Conservation (phyloP, 495 filamentous ascomycete species). For the Monascus purpureus region DNA sequence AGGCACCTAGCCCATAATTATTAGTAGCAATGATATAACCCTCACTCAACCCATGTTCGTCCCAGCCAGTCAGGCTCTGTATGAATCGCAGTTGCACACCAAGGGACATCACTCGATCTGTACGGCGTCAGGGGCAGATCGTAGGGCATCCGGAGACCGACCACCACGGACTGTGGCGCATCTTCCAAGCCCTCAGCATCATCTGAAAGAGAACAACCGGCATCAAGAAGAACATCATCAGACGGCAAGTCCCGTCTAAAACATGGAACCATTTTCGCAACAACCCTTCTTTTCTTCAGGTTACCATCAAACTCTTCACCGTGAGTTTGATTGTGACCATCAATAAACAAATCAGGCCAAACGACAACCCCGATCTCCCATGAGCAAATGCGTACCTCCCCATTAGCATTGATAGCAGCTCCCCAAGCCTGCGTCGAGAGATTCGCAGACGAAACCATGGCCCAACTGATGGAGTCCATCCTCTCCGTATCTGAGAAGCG, state of each 20-base stretch:
- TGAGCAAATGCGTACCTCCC: slow-evolving; percentile 57
- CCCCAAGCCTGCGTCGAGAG: slow-evolving; percentile 88
- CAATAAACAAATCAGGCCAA: slow-evolving; percentile 58
- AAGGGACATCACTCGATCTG: slow-evolving; percentile 48
- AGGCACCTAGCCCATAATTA: too few species aligned
- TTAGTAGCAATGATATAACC: too few species aligned
- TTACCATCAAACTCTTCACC: neutral
- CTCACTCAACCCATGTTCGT: slow-evolving; percentile 29
- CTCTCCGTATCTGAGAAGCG: slow-evolving; percentile 39
- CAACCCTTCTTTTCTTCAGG: neutral
- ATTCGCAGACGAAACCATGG: slow-evolving; percentile 73
- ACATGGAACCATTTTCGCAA: slow-evolving; percentile 49
- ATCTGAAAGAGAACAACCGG: slow-evolving; percentile 1
- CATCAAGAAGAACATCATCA: too few species aligned
- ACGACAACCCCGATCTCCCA: slow-evolving; percentile 81
- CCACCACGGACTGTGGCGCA: slow-evolving; percentile 11
- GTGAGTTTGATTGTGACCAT: slow-evolving; percentile 2
- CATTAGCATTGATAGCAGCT: slow-evolving; percentile 32
- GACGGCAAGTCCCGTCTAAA: slow-evolving; percentile 47
- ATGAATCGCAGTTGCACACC: slow-evolving; percentile 57
- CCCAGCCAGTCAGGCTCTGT: slow-evolving; percentile 58
- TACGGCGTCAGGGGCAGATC: slow-evolving; percentile 62
- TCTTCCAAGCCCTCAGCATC: slow-evolving; percentile 1
- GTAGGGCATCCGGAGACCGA: slow-evolving; percentile 75
- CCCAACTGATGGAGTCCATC: slow-evolving; percentile 60